Percentiles rank a stretch among this genome's conserved stretches.
Conservation (phyloP, 1,284 basidiomycete genomes). For the Irpex sp. region DNA sequence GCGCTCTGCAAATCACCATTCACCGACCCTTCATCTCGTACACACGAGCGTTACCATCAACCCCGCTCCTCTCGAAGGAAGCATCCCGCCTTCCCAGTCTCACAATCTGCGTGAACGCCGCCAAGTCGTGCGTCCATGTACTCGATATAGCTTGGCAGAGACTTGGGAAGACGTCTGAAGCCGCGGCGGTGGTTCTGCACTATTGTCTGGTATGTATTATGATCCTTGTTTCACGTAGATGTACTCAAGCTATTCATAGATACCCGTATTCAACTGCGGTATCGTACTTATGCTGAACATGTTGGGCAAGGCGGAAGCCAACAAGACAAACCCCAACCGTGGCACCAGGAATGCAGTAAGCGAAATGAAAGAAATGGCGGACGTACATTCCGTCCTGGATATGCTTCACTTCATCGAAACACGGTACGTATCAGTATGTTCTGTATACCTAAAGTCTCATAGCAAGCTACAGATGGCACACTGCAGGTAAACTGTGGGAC, state of each 20-base stretch:
- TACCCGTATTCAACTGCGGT: constrained; percentile 52
- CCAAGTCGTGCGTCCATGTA: constrained; percentile 60
- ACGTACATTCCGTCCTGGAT: constrained; percentile 63
- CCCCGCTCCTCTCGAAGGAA: constrained; percentile 10
- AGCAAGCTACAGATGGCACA: constrained; percentile 37
- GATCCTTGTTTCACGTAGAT: background rate
- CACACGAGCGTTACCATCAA: background rate
- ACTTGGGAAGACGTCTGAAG: background rate
- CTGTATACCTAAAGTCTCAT: background rate
- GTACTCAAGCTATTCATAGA: constrained; percentile 12
- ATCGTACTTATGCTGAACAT: constrained; percentile 66
- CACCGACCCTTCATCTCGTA: constrained; percentile 71
- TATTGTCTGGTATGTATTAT: background rate
- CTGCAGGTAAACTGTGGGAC: constrained; percentile 38
- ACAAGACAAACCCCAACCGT: background rate
- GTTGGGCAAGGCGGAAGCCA: constrained; percentile 56
- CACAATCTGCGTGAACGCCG: constrained; percentile 64
- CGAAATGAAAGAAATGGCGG: constrained; percentile 53
- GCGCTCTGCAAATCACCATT: constrained; percentile 68
- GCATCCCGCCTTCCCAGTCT: constrained; percentile 44
- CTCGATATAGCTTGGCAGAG: constrained; percentile 34
- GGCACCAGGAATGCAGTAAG: constrained; percentile 38
- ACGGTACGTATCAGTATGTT: constrained; percentile 27
- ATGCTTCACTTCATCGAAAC: constrained; percentile 47
- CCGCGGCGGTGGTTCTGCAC: background rate